Evolutionary conservation across 1,139 yeast species (phyloP).

Genomic region (Geotrichum klebahnii): DNA sequence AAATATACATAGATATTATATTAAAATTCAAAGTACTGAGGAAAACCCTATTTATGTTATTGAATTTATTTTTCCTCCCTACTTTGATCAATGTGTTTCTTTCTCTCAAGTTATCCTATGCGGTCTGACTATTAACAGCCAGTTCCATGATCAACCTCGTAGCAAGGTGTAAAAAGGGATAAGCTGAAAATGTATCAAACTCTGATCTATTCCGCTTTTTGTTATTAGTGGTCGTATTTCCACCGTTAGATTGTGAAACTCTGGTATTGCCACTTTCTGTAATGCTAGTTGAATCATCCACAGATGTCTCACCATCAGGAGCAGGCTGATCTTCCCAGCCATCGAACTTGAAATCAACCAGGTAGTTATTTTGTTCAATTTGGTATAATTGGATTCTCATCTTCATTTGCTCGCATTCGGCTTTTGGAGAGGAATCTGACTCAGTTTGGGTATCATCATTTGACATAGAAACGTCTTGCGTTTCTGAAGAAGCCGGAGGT

Average conservation of each 20-base stretch:
- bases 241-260: slow-evolving; percentile 28
- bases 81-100: neutral
- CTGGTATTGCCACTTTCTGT: too few species aligned
- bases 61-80: neutral
- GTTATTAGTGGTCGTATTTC: slow-evolving; percentile 41
- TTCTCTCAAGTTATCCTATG: slow-evolving; percentile 20
- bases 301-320: slow-evolving; percentile 14
- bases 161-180: slow-evolving; percentile 89
- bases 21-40: too few species aligned
- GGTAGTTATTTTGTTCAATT: slow-evolving; percentile 88
- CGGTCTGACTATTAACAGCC: slow-evolving; percentile 70
- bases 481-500: slow-evolving; percentile 16
- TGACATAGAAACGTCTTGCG: slow-evolving; percentile 11
- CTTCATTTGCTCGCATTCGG: slow-evolving; percentile 64
- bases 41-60: too few species aligned
- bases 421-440: slow-evolving; percentile 15
- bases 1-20: too few species aligned
- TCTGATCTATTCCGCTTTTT: slow-evolving; percentile 32
- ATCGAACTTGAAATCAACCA: slow-evolving; percentile 95
- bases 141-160: slow-evolving; percentile 92
- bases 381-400: slow-evolving; percentile 97
- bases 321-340: slow-evolving; percentile 68
- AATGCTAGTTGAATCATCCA: too few species aligned
- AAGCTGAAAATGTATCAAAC: slow-evolving; percentile 75
- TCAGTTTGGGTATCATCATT: too few species aligned